phyloP scores from a whole-genome alignment of 2,329 filamentous ascomycete genomes.

The Exophiala sp. region DNA sequence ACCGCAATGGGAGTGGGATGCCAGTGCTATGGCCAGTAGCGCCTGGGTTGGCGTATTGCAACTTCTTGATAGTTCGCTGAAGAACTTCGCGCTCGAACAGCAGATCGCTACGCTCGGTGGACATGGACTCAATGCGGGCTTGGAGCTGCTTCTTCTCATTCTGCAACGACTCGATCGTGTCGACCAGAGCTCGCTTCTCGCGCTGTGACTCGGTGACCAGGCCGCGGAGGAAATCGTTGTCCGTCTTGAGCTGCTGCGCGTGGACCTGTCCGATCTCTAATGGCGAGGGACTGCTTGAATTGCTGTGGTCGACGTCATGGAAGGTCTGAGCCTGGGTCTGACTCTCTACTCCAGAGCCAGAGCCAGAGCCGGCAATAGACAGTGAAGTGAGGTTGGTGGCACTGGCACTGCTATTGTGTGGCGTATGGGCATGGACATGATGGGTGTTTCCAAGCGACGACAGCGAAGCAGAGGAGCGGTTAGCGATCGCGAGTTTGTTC shows the following conservation, averaged over 20 bases:
- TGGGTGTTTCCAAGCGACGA: conserved; percentile 2
- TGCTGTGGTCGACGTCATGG: not conserved
- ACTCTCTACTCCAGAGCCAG: no score
- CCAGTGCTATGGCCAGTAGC: no score
- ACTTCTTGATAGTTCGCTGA: conserved; percentile 12
- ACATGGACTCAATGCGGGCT: conserved; percentile 4
- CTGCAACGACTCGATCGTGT: conserved; percentile 16
- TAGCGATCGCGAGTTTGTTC: conserved; percentile 14
- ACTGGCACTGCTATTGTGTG: no score
- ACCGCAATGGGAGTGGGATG: conserved; percentile 1
- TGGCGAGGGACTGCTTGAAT: conserved; percentile 10
- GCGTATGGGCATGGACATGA: not conserved
- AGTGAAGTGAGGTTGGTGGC: no score
- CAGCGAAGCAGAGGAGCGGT: conserved; percentile 16
- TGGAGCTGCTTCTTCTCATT: conserved; percentile 9
- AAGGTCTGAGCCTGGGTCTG: no score
- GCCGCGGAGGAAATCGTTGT: conserved; percentile 16
- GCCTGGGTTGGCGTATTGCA: conserved; percentile 6
- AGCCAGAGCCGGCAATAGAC: no score
- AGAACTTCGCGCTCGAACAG: conserved; percentile 15
- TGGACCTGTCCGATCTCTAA: conserved; percentile 8
- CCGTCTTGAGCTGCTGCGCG: not conserved
- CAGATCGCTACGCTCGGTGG: conserved; percentile 3
- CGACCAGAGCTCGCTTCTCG: conserved; percentile 14
- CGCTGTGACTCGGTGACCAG: conserved; percentile 12